Evolutionary conservation across 1,139 yeast species (phyloP).

Genomic region (Sugiyamaella sp.): DNA sequence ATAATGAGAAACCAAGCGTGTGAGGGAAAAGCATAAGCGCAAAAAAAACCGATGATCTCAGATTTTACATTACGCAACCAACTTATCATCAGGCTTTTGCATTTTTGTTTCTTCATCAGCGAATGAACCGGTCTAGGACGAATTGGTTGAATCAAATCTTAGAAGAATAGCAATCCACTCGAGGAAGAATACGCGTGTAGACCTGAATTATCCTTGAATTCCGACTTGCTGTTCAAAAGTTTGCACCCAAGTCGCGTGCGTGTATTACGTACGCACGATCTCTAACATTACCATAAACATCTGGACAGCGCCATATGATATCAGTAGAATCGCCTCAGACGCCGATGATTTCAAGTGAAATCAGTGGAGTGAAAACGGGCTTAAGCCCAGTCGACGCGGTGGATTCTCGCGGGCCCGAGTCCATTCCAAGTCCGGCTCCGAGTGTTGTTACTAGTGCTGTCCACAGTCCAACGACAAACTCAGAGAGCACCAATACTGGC

Average conservation of each 20-base stretch:
- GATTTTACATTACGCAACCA: constrained; percentile 13
- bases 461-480: background rate
- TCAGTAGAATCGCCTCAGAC: constrained; percentile 8
- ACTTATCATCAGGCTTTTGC: background rate
- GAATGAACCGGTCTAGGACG: background rate
- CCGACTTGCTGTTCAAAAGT: background rate
- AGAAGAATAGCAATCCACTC: background rate
- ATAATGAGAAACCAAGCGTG: background rate
- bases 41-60: constrained; percentile 17
- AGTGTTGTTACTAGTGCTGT: constrained; percentile 4
- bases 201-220: background rate
- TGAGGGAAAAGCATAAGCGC: constrained; percentile 9
- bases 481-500: background rate
- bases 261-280: background rate
- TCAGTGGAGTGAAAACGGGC: background rate
- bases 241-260: constrained; percentile 1
- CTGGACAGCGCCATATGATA: background rate
- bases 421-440: constrained; percentile 8
- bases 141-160: background rate
- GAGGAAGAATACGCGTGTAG: background rate
- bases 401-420: background rate
- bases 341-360: background rate
- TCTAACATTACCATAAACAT: background rate
- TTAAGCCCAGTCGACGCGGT: background rate
- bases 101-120: background rate